Evolutionary conservation across 2,329 filamentous ascomycete genomes (phyloP), one percentile per base, ranked within the genome.

Genomic region (Elsinoe necatrix): DNA sequence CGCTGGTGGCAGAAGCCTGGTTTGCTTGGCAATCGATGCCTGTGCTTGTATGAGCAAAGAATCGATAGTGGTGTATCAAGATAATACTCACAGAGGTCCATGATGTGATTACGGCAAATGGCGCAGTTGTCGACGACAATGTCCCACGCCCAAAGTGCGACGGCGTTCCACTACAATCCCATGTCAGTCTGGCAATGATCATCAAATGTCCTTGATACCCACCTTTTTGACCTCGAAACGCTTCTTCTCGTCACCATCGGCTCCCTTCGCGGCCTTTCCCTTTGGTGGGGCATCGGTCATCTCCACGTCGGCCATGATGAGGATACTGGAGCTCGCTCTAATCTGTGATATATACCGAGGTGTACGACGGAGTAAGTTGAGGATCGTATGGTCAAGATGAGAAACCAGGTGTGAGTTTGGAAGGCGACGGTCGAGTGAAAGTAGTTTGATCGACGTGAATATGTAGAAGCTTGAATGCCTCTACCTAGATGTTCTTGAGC

Each of bases 161-260:
- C 93, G 0, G 93, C 93, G 67, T 97, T 97, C 93, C 93, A 98
- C 92, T 96, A 67, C 42, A 61, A 29, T 25, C 27, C 27, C 37
- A 48, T 23, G 43, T 35, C n/a, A 55, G 58, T 43, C 18, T 4
- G 60, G 55, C 50, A 11, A 50, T 43, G 37, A 37, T 52, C 60
- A 56, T 11, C 37, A 21, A 8, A 12, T 23, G 12, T 37, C 42
- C 11, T 27, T 34, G 18, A 54, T 29, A 29, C 71, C 60, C 72
- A 95, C 93, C 86, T 98, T 98, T 77, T 98, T 98, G 61, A 98
- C 92, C 71, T 98, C 93, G 64, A 98, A 98, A 63, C 89, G 87
- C 79, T 96, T 95, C 82, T 95, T 96, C 42, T 69, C 69, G 59
- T 66, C 66, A 59, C 80, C 87, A 23, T 77, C 74, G 16, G 73